Evolutionary conservation across 2,329 filamentous ascomycete species (phyloP).

Genomic region (Epicoccum sorghinum): DNA sequence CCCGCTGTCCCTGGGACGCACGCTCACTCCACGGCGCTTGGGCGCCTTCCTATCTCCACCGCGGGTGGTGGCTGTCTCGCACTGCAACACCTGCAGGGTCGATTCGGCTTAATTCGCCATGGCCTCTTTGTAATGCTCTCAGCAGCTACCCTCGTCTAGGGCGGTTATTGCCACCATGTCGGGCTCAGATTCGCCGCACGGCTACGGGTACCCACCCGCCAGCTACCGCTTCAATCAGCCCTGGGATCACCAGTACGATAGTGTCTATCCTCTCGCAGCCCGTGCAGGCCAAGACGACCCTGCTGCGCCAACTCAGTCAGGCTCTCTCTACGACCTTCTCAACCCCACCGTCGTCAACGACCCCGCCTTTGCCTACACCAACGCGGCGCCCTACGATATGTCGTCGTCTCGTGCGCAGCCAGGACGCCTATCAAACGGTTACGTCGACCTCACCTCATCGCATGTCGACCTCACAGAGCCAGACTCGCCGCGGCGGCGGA

Average conservation of each 20-base stretch:
- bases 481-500: conserved; percentile 28
- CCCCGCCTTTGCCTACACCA: conserved; percentile 11
- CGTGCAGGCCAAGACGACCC: neutral
- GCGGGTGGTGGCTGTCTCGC: neutral
- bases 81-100: neutral
- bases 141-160: neutral
- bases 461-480: conserved; percentile 18
- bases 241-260: neutral
- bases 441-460: conserved; percentile 43
- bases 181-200: conserved; percentile 6
- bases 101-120: neutral
- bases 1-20: conserved; percentile 10
- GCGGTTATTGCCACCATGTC: conserved; percentile 15
- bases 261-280: neutral
- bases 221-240: neutral
- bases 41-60: conserved; percentile 9
- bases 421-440: conserved; percentile 41
- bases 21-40: neutral
- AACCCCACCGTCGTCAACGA: conserved; percentile 8
- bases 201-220: conserved; percentile 1
- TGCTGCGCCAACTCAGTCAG: neutral
- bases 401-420: conserved; percentile 22
- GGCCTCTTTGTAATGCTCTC: neutral
- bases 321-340: conserved; percentile 16
- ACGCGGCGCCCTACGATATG: conserved; percentile 24